A percentile compares a stretch with the other conserved stretches of the same genome.
phyloP scores from a whole-genome alignment of 2,329 filamentous ascomycete species.

The Furcasterigmium sp. region DNA sequence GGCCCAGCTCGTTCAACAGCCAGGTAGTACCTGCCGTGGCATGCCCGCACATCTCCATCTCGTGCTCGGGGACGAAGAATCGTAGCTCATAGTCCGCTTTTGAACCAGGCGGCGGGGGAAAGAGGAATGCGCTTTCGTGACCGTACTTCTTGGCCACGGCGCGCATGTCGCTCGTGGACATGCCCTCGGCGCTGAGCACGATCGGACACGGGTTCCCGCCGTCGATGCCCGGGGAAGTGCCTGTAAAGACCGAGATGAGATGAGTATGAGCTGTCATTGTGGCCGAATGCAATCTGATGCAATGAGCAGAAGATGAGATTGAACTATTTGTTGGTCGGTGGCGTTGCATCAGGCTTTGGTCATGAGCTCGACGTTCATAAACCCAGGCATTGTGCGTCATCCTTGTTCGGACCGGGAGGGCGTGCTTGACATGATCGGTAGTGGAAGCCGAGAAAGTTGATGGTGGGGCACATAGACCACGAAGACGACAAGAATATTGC shows the following conservation, averaged over 20 bases:
- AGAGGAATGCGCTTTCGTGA: neutral
- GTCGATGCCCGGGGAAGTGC: neutral
- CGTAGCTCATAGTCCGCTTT: neutral
- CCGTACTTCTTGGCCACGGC: neutral
- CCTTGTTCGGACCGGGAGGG: too few relatives aligned
- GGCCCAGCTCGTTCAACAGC: neutral
- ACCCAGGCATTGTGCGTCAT: too few relatives aligned
- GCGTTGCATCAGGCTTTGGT: too few relatives aligned
- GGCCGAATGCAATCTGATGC: too few relatives aligned
- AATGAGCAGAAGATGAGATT: too few relatives aligned
- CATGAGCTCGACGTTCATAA: too few relatives aligned
- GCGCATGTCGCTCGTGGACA: neutral
- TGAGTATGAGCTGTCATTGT: too few relatives aligned
- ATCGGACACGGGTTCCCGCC: neutral
- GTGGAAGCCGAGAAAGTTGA: too few relatives aligned
- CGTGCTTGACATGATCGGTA: too few relatives aligned
- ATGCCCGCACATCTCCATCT: conserved; percentile 1
- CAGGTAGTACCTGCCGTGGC: neutral
- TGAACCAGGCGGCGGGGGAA: neutral
- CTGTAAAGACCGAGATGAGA: neutral
- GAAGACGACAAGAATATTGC: too few relatives aligned
- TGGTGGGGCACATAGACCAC: too few relatives aligned
- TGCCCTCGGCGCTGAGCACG: neutral
- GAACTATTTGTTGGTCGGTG: too few relatives aligned
- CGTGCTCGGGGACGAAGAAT: neutral